These are phyloP conservation scores for Puccinia polysora DNA, from an alignment of 1,284 basidiomycete species.

Conservation along the genomic window DNA sequence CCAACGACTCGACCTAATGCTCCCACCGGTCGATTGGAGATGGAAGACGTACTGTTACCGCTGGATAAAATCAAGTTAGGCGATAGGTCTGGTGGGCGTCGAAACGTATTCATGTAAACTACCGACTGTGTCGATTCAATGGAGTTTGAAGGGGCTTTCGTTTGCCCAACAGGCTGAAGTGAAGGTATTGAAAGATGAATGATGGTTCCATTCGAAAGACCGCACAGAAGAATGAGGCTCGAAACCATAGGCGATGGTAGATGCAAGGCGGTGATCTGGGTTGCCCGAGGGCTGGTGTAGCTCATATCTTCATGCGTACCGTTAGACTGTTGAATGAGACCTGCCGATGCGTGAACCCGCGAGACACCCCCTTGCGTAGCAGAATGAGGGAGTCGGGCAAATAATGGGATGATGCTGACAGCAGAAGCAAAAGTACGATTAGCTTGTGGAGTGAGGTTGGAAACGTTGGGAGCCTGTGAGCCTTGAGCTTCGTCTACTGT, in stretches of 20 bases:
- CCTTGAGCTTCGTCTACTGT: not conserved
- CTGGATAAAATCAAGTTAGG: not conserved
- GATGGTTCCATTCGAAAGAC: conserved; percentile 30
- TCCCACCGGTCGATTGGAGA: conserved; percentile 12
- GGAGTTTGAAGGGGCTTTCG: not conserved
- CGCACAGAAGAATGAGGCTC: conserved; percentile 14
- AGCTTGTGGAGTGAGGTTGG: conserved; percentile 6
- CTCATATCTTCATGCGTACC: not conserved
- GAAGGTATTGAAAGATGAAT: conserved; percentile 33
- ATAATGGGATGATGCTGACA: conserved; percentile 29
- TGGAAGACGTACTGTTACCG: not conserved
- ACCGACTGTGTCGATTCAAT: not conserved
- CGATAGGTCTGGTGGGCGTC: conserved; percentile 6
- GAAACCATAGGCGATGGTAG: conserved; percentile 18
- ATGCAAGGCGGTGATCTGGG: conserved; percentile 37
- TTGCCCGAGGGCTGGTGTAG: conserved; percentile 18
- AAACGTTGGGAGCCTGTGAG: not conserved
- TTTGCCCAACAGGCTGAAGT: conserved; percentile 25
- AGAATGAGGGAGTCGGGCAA: conserved; percentile 21
- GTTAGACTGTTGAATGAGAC: not conserved
- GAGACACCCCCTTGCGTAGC: conserved; percentile 27
- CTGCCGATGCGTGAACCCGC: conserved; percentile 17
- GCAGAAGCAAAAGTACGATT: conserved; percentile 2
- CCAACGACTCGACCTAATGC: conserved; percentile 24
- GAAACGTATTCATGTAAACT: conserved; percentile 5